A percentile compares a stretch with the other conserved stretches of the same genome.
These are phyloP conservation scores for Metschnikowia bowlesiae DNA, from an alignment of 805 yeast genomes.

Conservation along the genomic window DNA sequence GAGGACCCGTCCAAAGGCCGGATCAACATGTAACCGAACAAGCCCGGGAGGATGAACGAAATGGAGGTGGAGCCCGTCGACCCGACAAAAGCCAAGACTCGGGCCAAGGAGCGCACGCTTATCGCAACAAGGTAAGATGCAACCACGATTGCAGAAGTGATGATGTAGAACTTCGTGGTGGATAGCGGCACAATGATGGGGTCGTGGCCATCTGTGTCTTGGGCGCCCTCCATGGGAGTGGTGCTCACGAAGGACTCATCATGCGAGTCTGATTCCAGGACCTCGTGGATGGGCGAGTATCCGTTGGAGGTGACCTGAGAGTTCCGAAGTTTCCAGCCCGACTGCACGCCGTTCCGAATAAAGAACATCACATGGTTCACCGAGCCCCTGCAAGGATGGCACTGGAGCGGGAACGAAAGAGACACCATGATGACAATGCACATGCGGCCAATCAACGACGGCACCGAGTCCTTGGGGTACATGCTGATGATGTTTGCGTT, in stretches of 20 bases:
- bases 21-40: constrained; percentile 73
- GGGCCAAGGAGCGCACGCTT: constrained; percentile 67
- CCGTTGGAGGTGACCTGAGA: constrained; percentile 17
- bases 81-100: constrained; percentile 82
- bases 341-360: constrained; percentile 30
- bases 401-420: constrained; percentile 73
- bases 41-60: constrained; percentile 85
- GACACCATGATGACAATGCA: constrained; percentile 68
- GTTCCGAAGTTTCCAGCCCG: constrained; percentile 21
- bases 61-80: constrained; percentile 92
- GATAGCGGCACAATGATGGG: constrained; percentile 38
- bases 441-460: constrained; percentile 52
- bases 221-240: constrained; percentile 45
- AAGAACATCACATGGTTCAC: constrained; percentile 60
- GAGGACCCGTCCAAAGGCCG: constrained; percentile 38
- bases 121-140: constrained; percentile 62
- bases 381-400: constrained; percentile 77
- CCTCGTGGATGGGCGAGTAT: constrained; percentile 21
- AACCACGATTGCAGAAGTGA: constrained; percentile 36
- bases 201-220: constrained; percentile 43
- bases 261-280: constrained; percentile 15
- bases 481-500: constrained; percentile 66
- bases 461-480: constrained; percentile 51
- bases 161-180: constrained; percentile 20
- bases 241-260: constrained; percentile 40